A percentile compares a stretch with the other conserved stretches of the same genome.
Evolutionary conservation across 306 rosid species (phyloP).

Genomic region (Prunus armeniaca): DNA sequence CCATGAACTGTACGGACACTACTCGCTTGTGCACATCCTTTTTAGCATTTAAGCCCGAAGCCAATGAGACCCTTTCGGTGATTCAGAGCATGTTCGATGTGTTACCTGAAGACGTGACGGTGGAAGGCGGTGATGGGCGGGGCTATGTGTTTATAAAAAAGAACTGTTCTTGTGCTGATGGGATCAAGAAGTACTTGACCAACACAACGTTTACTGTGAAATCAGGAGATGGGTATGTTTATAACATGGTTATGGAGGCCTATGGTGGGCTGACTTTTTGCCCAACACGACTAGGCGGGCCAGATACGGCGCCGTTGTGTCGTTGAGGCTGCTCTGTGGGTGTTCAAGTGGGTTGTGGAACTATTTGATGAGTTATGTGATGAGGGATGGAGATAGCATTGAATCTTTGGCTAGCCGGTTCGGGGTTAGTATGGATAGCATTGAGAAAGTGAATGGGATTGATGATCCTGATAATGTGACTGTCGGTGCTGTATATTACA

Average conservation of each 20-base stretch:
- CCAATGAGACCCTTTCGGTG: constrained; percentile 54
- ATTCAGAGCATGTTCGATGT: constrained; percentile 92
- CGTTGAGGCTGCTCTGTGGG: constrained; percentile 82
- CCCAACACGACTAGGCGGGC: constrained; percentile 66
- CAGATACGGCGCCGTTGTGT: constrained; percentile 65
- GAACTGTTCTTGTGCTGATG: constrained; percentile 79
- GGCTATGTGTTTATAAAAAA: constrained; percentile 66
- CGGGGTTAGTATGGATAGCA: constrained; percentile 95
- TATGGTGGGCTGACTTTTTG: constrained; percentile 67
- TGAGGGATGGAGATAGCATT: constrained; percentile 83
- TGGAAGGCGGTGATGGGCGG: constrained; percentile 61
- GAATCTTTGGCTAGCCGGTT: constrained; percentile 84
- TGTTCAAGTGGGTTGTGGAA: constrained; percentile 92
- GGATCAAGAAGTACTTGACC: constrained; percentile 55
- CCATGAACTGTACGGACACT: constrained; percentile 81
- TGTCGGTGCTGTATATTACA: constrained; percentile 76
- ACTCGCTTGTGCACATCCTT: constrained; percentile 78
- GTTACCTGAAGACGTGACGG: constrained; percentile 64
- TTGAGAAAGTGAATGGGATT: constrained; percentile 78
- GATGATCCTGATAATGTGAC: constrained; percentile 78
- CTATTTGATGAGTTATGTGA: constrained; percentile 82
- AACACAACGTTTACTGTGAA: constrained; percentile 76
- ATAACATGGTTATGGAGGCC: constrained; percentile 64
- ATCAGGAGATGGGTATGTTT: constrained; percentile 61
- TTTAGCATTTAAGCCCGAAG: constrained; percentile 66